Conservation (phyloP, 192 early-diverging fungal species). For the Entophlyctis helioformis region DNA sequence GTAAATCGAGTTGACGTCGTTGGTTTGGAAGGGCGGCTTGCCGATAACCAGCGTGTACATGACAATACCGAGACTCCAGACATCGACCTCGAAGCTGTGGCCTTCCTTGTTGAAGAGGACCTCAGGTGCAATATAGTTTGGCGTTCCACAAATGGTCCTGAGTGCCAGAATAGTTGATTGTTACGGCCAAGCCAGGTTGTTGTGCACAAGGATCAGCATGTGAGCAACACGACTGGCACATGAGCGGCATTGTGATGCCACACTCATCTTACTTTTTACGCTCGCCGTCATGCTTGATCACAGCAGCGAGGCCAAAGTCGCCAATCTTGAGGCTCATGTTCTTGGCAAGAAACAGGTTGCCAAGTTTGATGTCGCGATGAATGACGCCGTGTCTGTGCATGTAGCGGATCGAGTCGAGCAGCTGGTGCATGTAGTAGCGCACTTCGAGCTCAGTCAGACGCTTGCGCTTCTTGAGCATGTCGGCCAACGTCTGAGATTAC, state of each 20-base stretch:
- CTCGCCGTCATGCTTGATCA: constrained; percentile 63
- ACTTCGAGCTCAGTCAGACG: constrained; percentile 82
- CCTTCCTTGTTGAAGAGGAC: constrained; percentile 72
- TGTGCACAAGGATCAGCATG: too few species aligned
- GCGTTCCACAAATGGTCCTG: constrained; percentile 91
- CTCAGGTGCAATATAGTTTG: constrained; percentile 96
- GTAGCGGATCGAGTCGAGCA: constrained; percentile 66
- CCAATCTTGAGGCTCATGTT: constrained; percentile 82
- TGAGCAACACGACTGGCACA: too few species aligned
- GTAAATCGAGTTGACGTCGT: constrained; percentile 64
- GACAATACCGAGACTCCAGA: constrained; percentile 87
- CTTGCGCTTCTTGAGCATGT: constrained; percentile 63
- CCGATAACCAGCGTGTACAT: constrained; percentile 87
- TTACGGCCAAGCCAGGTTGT: too few species aligned
- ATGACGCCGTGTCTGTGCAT: constrained; percentile 73
- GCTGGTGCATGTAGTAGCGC: constrained; percentile 73
- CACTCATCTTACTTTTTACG: constrained; percentile 64
- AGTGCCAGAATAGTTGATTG: neutral
- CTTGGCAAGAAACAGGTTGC: constrained; percentile 77
- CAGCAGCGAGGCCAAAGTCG: constrained; percentile 91
- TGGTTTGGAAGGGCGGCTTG: constrained; percentile 79
- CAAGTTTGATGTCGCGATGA: constrained; percentile 92
- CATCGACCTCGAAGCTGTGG: constrained; percentile 87
- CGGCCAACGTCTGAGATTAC: constrained; percentile 61
- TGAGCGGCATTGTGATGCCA: neutral